Evolutionary conservation across 495 filamentous ascomycete species (phyloP), one percentile per base, ranked within the genome.

Genomic region (Bathelium albidoporum): DNA sequence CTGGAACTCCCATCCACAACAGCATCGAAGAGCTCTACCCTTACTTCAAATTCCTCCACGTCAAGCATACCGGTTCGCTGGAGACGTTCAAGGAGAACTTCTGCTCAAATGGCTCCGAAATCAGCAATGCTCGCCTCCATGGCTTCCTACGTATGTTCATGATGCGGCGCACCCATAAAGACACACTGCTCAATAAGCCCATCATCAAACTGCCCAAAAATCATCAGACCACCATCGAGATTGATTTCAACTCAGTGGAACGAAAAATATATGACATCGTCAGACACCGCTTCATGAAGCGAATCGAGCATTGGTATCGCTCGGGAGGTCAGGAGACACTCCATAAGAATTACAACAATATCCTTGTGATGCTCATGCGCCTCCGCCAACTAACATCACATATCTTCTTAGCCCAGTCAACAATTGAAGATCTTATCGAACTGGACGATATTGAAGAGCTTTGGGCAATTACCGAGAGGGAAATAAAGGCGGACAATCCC

Each of bases 31-130:
- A 87, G 65, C 72, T 87, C 12, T 88, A 78, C 63, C 80, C 85
- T 0, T 85, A 84, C 65, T 79, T 89, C 60, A 76, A 81, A 29
- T 88, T 88, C 63, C 72, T 88, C 0, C 66, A 72, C 0, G 80
- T 84, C 12, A 75, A 77, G 1, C 61, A 76, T 41, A 77, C 73
- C 0, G 76, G 75, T 1, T 69, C 64, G 32, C 77, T 73, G 52
- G 59, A 72, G 3, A 67, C 71, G 1, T 88, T 87, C 68, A 69
- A 74, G 29, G 18, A 76, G 31, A 79, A 81, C 43, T 87, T 76
- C 61, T 79, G 76, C 65, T 69, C 73, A 22, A 70, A 71, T 59
- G 62, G 67, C 1, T 64, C 55, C 53, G 60, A 72, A 36, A 66
- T 63, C n/a, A 73, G 75, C 62, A 72, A 75, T 18, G 20, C 68